Percentiles rank a stretch among this genome's conserved stretches.
Evolutionary conservation across 805 yeast species (phyloP).

Genomic region (Saccharomycopsis sp.): DNA sequence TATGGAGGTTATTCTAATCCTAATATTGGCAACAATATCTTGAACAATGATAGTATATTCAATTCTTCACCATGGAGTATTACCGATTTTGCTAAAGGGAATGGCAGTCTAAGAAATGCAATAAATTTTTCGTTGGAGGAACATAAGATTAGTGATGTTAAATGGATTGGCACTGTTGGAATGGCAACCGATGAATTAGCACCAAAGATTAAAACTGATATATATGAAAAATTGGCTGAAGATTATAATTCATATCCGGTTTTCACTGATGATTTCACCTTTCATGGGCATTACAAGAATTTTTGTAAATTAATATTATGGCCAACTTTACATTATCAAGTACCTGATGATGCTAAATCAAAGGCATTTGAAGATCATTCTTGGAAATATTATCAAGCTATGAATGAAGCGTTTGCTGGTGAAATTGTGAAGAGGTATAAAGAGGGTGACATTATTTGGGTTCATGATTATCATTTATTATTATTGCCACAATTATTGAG

Average conservation of each 20-base stretch:
- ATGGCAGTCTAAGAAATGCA: conserved; percentile 85
- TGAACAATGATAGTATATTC: conserved; percentile 32
- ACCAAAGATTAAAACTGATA: conserved; percentile 42
- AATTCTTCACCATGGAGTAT: conserved; percentile 65
- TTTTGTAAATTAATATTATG: conserved; percentile 92
- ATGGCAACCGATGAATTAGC: conserved; percentile 86
- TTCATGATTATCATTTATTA: conserved; percentile 89
- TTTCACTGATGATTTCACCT: conserved; percentile 67
- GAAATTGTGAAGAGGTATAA: conserved; percentile 60
- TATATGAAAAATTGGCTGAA: conserved; percentile 38
- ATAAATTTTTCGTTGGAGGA: conserved; percentile 50
- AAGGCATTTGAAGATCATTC: conserved; percentile 95
- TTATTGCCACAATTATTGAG: conserved; percentile 82
- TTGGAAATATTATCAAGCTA: conserved; percentile 72
- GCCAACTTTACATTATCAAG: conserved; percentile 93
- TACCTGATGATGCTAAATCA: conserved; percentile 90
- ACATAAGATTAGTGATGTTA: conserved; percentile 32
- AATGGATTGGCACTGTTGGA: conserved; percentile 90
- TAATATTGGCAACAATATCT: conserved; percentile 41
- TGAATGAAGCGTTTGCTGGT: conserved; percentile 79
- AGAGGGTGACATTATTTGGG: conserved; percentile 78
- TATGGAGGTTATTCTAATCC: conserved; percentile 73
- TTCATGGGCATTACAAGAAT: conserved; percentile 84
- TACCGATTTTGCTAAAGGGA: conserved; percentile 65
- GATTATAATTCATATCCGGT: conserved; percentile 60